Base-by-base conservation (phyloP, 441 rosid species). In the Populus hybrid region DNA sequence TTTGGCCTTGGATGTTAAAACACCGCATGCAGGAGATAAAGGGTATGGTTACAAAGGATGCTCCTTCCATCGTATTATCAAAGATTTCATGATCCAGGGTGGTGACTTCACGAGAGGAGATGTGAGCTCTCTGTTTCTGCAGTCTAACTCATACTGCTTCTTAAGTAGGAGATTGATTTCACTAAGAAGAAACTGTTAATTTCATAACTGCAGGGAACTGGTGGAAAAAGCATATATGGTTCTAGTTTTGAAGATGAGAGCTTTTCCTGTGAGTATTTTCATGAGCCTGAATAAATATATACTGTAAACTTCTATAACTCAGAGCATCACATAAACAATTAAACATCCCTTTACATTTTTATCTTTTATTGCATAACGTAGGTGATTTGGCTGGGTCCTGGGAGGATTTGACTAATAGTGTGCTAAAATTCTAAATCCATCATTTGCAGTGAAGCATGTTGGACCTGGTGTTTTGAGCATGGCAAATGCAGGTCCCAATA, bases 401-500 rank as follows among this genome's bases (percentile, higher is more conserved):
- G 73, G 74, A 19, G 68, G 19, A 34, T 74, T n/a, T 24, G 34
- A 23, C 21, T 69, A 67, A 23, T 6, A 7, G 67, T 57, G 28
- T 42, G 50, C n/a, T 81, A 40, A 76, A 75, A 35, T 59, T 7
- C 78, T 40, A 26, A 24, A 67, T 11, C 71, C 30, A 2, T 83
- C 79, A 40, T 30, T 64, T 84, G 85, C 98, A 96, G 99, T 94
- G 83, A 70, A 90, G 64, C 98, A 96, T 82, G 85, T 77, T 16
- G 99, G 96, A 85, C 98, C 99, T 75, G 99, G 99, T 75, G 88
- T 96, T 59, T 70, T 94, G 76, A 94, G 99, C 83, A 96, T 96
- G 99, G 99, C 98, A 73, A 96, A 96, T 85, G 98, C 98, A 67
- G 98, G 99, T 32, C 97, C 99, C 18, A 87, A 96, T 80, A 96